Base-by-base conservation (phyloP, 768 basidiomycete genomes). In the Naematelia aurantialba region DNA sequence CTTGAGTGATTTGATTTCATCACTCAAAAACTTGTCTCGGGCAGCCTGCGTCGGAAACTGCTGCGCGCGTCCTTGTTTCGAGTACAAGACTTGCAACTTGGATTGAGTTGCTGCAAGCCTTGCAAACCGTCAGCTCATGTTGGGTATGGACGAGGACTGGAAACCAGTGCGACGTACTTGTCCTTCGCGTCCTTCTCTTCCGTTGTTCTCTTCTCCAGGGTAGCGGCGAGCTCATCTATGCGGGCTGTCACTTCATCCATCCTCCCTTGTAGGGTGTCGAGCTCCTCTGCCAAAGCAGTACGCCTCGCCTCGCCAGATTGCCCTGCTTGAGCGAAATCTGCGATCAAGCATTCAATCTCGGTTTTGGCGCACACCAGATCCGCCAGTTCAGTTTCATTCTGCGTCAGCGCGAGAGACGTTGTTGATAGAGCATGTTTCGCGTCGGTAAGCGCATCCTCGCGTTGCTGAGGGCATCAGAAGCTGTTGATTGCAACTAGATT, bases 1-100 rank as follows among this genome's bases (percentile, higher is more conserved):
- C 30, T 84, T 81, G 65, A 91, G 82, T 1, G 87, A 82, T 1
- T 82, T 77, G 29, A 96, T 87, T 69, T 96, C 89, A n/a, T 82
- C 81, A n/a, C 79, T 81, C 45, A 99, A 81, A 70, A 84, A 97
- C 21, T 81, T 79, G 72, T 99, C 94, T 5, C 96, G 85, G 68
- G 93, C 91, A 0, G 82, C 81, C 69, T 86, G 86, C 13, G 88
- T 89, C 21, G 85, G 80, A 79, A 96, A 99, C 68, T 88, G 89
- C 52, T 85, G 84, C 39, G 87, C 81, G 21, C 96, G 87, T 1
- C 92, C 92, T 74, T 91, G 91, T 73, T 98, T 98, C 1, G 88
- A 86, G 70, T 87, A 91, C 1, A 99, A 80, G 0, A 87, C 83
- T 0, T 83, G 81, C 2, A 97, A 79, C 47, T 81, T 83, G 1